Base-by-base conservation (phyloP, 768 basidiomycete genomes). In the Termitomyces sp. region DNA sequence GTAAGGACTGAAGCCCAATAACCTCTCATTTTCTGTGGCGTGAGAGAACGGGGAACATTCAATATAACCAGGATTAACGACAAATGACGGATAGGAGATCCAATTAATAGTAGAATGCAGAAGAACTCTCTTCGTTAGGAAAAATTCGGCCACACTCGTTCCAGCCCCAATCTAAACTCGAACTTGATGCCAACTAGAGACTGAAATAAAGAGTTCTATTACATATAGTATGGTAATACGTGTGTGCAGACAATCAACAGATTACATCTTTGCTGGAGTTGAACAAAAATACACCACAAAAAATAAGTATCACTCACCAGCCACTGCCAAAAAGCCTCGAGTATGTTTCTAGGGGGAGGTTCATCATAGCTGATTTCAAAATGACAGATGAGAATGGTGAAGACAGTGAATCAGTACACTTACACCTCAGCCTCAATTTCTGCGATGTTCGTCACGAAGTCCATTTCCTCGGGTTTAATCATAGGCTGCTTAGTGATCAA, bases 251-350 rank as follows among this genome's bases (percentile, higher is more conserved):
- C 22, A 9, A 22, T 36, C n/a, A 8, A 18, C 9, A 24, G 33
- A 8, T 54, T 48, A 59, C 58, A 55, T 54, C 52, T 54, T 35
- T 14, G 26, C 22, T 8, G 14, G 6, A 3, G 14, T 20, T 52
- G 14, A 43, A 13, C 16, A n/a, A 10, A 6, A 18, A 54, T 33
- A 38, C 13, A 20, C 9, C 6, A 6, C 36, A 18, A 2, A 49
- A 26, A n/a, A 52, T 10, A 20, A n/a, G 36, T 11, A 13, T 58
- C 24, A 74, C 87, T 75, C 60, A 94, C 88, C 70, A 94, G 71
- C 87, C 87, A 89, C 58, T 71, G 72, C 92, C 92, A 94, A 71
- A 92, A 78, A 28, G 82, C 83, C 56, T 90, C 90, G 3, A 72
- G 0, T 64, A 72, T 81, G 67, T 88, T 93, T 64, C 61, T 83